These are phyloP conservation scores for Nigrospora sphaerica DNA, from an alignment of 2,329 filamentous ascomycete genomes.

Conservation along the genomic window DNA sequence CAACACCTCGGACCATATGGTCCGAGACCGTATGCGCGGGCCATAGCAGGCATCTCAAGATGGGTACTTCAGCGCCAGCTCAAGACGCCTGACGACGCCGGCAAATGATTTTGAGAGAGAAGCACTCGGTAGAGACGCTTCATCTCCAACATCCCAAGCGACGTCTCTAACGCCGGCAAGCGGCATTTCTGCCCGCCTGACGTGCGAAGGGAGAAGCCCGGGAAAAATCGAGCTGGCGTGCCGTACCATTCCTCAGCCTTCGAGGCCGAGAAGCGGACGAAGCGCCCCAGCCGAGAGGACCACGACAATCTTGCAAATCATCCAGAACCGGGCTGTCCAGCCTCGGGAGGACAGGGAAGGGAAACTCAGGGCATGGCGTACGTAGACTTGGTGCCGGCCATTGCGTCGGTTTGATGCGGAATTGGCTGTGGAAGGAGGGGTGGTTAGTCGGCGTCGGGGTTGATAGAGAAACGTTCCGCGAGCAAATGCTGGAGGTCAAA, in stretches of 20 bases:
- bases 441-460: slow-evolving; percentile 5
- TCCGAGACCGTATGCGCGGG: slow-evolving; percentile 37
- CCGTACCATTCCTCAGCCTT: slow-evolving; percentile 21
- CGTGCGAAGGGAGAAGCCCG: slow-evolving; percentile 49
- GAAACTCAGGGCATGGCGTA: slow-evolving; percentile 39
- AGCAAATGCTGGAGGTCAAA: neutral
- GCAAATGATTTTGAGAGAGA: slow-evolving; percentile 73
- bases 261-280: slow-evolving; percentile 27
- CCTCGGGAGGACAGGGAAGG: slow-evolving; percentile 27
- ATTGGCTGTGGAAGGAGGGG: slow-evolving; percentile 1
- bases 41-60: slow-evolving; percentile 22
- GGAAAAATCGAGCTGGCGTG: slow-evolving; percentile 72
- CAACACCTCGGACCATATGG: slow-evolving; percentile 58
- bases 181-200: slow-evolving; percentile 33
- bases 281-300: slow-evolving; percentile 70
- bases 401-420: slow-evolving; percentile 22
- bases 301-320: slow-evolving; percentile 64
- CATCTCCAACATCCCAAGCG: slow-evolving; percentile 71
- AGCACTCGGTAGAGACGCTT: slow-evolving; percentile 45
- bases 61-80: slow-evolving; percentile 18
- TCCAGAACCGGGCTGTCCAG: slow-evolving; percentile 42
- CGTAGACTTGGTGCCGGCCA: slow-evolving; percentile 25
- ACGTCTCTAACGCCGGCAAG: slow-evolving; percentile 50
- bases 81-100: slow-evolving; percentile 30
- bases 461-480: neutral